Base-by-base conservation (phyloP, 2,329 filamentous ascomycete genomes). In the Sporothrix humicola region DNA sequence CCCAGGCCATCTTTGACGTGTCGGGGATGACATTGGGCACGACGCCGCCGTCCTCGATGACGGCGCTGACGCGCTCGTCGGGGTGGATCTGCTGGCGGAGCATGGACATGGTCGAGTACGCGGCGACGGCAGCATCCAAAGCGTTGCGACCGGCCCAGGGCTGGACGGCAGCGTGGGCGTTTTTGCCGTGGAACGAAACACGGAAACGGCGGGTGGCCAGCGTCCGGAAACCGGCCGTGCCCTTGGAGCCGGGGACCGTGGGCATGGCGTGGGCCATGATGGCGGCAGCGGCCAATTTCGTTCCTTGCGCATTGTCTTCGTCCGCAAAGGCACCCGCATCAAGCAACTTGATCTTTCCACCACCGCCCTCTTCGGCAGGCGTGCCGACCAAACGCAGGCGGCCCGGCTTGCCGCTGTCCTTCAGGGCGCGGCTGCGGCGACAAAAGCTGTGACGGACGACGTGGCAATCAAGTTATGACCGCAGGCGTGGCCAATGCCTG, bases 81-180 rank as follows among this genome's bases (percentile, higher is more conserved):
- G 85, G 84, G 4, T 79, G 79, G 9, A 85, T 82, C 77, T 88
- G 86, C 79, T 88, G 77, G 2, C 85, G 81, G 26, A 87, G 78
- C 69, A 85, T 80, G 1, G 83, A 80, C 12, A 87, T 79, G 69
- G 80, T 46, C 78, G 78, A 81, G 77, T 82, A 81, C 0, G 79
- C 77, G 13, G 78, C 70, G 0, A 84, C 81, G 20, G 83, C 76
- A 3, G 85, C 85, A 75, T 87, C 85, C 2, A 86, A 81, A 0
- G 85, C 85, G 74, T 87, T 87, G 59, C 82, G 76, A 1, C 85
- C 85, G 20, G 83, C 79, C 84, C 84, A 86, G 0, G 84, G 85
- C 23, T 82, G 82, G 6, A 81, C 80, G 17, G 81, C 83, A 0
- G 85, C 85, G 68, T 87, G 85, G 0, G 84, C 82, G 54, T 81